Conservation (phyloP, 2,329 filamentous ascomycete species). For the Trichophyton simii region DNA sequence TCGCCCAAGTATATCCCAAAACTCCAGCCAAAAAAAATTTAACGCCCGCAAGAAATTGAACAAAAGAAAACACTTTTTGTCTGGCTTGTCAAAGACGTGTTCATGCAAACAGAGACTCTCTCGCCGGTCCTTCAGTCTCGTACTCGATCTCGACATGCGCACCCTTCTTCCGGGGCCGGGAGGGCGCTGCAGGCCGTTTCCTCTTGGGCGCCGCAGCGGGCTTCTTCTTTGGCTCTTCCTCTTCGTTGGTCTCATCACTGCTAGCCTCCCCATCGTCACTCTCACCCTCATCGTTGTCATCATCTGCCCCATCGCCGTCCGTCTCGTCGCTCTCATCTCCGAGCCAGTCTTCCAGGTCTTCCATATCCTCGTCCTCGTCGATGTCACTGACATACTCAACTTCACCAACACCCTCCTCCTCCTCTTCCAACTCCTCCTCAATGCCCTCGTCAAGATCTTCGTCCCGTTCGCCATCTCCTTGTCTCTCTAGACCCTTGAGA, state of each 20-base stretch:
- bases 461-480: conserved; percentile 69
- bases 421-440: conserved; percentile 58
- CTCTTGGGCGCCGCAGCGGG: conserved; percentile 40
- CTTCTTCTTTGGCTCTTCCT: conserved; percentile 38
- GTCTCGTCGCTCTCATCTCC: conserved; percentile 53
- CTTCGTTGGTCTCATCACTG: conserved; percentile 42
- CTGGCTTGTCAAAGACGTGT: not conserved
- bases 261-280: conserved; percentile 43
- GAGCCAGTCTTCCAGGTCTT: conserved; percentile 95
- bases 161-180: conserved; percentile 49
- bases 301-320: conserved; percentile 34
- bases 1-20: not conserved
- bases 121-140: conserved; percentile 54
- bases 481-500: conserved; percentile 74
- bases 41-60: not conserved
- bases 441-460: conserved; percentile 82
- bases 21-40: conserved; percentile 1
- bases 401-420: conserved; percentile 58
- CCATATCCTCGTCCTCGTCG: conserved; percentile 64
- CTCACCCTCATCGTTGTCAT: conserved; percentile 46
- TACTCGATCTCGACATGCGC: conserved; percentile 65
- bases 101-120: conserved; percentile 36
- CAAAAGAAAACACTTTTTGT: conserved; percentile 3
- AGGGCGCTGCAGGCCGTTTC: conserved; percentile 41
- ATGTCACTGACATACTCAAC: conserved; percentile 92